Evolutionary conservation across 2,329 filamentous ascomycete genomes (phyloP).

Genomic region (Cordyceps pruinosa): DNA sequence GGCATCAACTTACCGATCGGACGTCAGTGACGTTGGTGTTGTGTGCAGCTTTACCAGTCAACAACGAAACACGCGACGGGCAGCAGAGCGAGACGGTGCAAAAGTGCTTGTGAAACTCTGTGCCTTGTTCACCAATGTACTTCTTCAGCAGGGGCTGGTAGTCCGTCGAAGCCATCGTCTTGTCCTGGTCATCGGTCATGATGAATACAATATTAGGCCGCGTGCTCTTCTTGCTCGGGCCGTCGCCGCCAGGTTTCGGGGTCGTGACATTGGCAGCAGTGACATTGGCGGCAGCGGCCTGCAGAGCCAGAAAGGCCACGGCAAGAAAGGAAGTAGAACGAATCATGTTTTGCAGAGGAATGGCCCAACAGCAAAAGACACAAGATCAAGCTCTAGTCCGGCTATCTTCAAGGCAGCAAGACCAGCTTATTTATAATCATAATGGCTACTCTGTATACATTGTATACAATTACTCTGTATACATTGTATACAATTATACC

Average conservation of each 20-base stretch:
- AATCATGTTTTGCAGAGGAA: background rate
- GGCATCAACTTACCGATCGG: constrained; percentile 21
- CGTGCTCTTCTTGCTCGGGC: background rate
- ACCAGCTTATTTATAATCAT: background rate
- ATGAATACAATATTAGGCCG: constrained; percentile 58
- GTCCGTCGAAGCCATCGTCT: constrained; percentile 51
- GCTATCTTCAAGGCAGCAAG: background rate
- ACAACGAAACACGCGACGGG: constrained; percentile 57
- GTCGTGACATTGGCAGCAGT: background rate
- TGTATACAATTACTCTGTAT: too few relatives aligned
- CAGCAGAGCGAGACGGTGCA: constrained; percentile 63
- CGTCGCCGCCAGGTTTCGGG: background rate
- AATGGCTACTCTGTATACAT: too few relatives aligned
- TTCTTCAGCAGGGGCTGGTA: constrained; percentile 54
- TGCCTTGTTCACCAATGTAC: constrained; percentile 51
- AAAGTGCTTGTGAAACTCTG: constrained; percentile 55
- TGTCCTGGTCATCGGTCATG: constrained; percentile 62
- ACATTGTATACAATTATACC: background rate
- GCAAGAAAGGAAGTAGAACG: background rate
- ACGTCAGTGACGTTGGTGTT: constrained; percentile 63
- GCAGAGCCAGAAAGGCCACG: background rate
- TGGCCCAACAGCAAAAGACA: background rate
- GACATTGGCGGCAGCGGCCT: background rate
- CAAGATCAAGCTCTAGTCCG: background rate
- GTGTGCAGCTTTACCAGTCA: constrained; percentile 60